Percentiles rank a stretch among this genome's conserved stretches.
Evolutionary conservation across 225 moss, liverwort and hornwort species (phyloP).

Genomic region (Climacium dendroides): DNA sequence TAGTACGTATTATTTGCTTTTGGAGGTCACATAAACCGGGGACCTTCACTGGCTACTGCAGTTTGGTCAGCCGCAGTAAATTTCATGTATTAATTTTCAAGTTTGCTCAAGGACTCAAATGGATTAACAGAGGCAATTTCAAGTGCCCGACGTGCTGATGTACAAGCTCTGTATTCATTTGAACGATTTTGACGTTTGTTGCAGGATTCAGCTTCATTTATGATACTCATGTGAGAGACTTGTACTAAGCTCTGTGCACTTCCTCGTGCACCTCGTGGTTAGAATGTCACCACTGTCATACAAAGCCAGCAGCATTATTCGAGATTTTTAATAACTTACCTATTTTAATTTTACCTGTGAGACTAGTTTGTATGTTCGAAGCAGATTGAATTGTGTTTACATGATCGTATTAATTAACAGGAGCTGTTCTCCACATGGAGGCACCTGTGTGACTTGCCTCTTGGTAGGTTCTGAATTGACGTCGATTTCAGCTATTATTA

Average conservation of each 20-base stretch:
- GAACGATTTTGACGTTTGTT: neutral
- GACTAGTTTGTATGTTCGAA: neutral
- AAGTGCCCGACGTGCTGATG: neutral
- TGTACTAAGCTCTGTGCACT: neutral
- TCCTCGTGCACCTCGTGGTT: slow-evolving; percentile 14
- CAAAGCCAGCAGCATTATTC: neutral
- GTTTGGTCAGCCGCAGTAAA: neutral
- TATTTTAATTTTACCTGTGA: neutral
- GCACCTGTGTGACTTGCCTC: neutral
- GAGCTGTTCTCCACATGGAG: neutral
- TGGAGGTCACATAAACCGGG: neutral
- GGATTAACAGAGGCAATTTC: neutral
- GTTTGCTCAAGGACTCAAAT: neutral
- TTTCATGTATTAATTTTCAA: neutral
- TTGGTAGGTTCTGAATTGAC: neutral
- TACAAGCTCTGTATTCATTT: neutral
- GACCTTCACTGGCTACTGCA: neutral
- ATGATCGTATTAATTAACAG: neutral
- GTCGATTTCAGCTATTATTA: neutral
- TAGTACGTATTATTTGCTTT: neutral
- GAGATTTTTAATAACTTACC: neutral
- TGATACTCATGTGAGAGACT: neutral
- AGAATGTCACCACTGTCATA: neutral
- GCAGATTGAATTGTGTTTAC: neutral
- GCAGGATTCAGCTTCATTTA: neutral